phyloP scores from a whole-genome alignment of 192 early-diverging fungal genomes.

The Rhizoclosmatium sp. region DNA sequence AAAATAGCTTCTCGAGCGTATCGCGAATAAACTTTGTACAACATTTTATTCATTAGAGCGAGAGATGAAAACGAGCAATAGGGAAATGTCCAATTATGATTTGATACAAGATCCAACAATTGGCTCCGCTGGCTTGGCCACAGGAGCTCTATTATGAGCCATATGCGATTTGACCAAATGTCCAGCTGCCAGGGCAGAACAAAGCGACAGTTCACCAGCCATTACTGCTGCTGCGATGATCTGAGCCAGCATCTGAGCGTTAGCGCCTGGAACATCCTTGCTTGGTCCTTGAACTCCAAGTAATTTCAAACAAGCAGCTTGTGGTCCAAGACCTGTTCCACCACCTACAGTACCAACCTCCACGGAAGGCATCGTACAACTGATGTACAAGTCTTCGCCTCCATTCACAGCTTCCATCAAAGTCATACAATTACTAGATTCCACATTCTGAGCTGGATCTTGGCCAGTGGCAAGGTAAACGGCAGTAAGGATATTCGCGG shows the following conservation, averaged over 20 bases:
- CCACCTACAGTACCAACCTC: conserved; percentile 96
- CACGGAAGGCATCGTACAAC: conserved; percentile 91
- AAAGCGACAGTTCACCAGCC: conserved; percentile 91
- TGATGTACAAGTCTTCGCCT: conserved; percentile 78
- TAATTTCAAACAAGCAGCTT: conserved; percentile 88
- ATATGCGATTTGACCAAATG: conserved; percentile 91
- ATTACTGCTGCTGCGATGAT: conserved; percentile 89
- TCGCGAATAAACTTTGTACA: too few relatives aligned
- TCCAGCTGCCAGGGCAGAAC: conserved; percentile 84
- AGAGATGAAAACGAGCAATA: background rate
- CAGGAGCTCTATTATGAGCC: conserved; percentile 74
- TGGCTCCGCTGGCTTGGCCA: conserved; percentile 1
- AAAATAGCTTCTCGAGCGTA: background rate
- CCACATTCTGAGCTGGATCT: conserved; percentile 96
- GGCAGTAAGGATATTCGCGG: conserved; percentile 92
- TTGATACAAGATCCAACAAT: conserved; percentile 42
- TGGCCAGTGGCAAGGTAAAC: conserved; percentile 92
- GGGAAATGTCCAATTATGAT: conserved; percentile 21
- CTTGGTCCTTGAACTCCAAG: conserved; percentile 87
- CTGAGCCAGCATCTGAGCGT: conserved; percentile 85
- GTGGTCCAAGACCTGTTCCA: conserved; percentile 83
- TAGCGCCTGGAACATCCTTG: conserved; percentile 76
- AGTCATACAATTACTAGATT: conserved; percentile 91
- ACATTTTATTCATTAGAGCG: background rate
- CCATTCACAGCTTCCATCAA: conserved; percentile 90